Conservation (phyloP, 805 yeast genomes). For the Hanseniaspora lindneri region DNA sequence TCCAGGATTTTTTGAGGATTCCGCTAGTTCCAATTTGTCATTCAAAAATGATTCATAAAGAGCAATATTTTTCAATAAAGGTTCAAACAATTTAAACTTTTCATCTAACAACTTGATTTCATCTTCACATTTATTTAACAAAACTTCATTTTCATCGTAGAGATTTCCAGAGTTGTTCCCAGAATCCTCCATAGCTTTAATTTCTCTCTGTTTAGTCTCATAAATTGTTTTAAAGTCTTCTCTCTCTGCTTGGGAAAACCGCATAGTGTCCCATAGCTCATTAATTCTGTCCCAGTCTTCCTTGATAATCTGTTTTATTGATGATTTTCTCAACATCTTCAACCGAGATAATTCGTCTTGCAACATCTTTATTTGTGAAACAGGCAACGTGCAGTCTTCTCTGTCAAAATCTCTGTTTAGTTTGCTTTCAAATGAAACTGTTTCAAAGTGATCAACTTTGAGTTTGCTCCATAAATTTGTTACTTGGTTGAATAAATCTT, state of each 20-base stretch:
- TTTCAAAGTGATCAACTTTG: conserved; percentile 35
- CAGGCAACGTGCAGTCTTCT: conserved; percentile 30
- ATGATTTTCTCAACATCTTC: conserved; percentile 46
- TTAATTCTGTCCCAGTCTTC: conserved; percentile 50
- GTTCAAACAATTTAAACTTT: conserved; percentile 40
- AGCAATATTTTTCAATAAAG: conserved; percentile 44
- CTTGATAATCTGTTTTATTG: conserved; percentile 54
- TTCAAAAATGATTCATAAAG: conserved; percentile 43
- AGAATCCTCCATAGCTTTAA: conserved; percentile 15
- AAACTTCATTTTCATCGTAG: conserved; percentile 44
- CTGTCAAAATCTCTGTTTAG: conserved; percentile 29
- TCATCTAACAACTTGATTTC: conserved; percentile 45
- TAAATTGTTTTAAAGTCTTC: conserved; percentile 34
- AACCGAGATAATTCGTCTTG: conserved; percentile 47
- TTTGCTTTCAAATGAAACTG: conserved; percentile 30
- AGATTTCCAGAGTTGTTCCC: conserved; percentile 24
- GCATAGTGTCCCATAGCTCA: conserved; percentile 50
- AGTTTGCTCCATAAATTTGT: conserved; percentile 45
- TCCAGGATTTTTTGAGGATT: conserved; percentile 67
- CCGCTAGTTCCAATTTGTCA: conserved; percentile 53
- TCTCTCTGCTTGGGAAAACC: conserved; percentile 44
- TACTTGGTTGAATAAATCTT: conserved; percentile 32
- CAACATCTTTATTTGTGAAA: conserved; percentile 38
- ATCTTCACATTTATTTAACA: conserved; percentile 51
- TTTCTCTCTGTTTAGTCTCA: conserved; percentile 15